These are phyloP conservation scores for Vitis labrusca DNA, from an alignment of 164 flowering plant species.

Conservation along the genomic window DNA sequence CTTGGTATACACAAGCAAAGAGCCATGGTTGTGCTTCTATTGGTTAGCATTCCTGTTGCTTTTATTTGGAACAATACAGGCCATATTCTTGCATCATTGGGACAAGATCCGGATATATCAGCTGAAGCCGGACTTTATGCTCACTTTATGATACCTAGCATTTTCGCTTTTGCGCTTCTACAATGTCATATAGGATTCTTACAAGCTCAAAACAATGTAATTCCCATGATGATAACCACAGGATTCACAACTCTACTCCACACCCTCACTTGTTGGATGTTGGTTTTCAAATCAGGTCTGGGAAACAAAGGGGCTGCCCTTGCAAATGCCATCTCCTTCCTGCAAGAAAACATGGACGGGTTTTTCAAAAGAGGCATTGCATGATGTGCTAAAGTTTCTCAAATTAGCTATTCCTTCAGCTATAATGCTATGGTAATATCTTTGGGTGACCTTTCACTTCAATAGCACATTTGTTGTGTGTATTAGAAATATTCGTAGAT, in stretches of 20 bases:
- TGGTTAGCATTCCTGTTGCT: conserved; percentile 22
- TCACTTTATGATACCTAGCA: conserved; percentile 20
- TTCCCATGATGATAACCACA: conserved; percentile 28
- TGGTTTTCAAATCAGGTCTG: conserved; percentile 26
- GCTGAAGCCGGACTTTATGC: conserved; percentile 23
- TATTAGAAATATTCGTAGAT: neutral
- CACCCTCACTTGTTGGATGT: conserved; percentile 20
- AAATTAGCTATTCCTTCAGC: conserved; percentile 45
- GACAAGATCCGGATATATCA: conserved; percentile 28
- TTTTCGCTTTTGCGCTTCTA: conserved; percentile 24
- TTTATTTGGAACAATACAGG: conserved; percentile 24
- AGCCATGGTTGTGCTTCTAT: conserved; percentile 34
- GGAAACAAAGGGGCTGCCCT: conserved; percentile 33
- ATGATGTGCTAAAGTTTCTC: conserved; percentile 18
- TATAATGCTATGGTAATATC: conserved; percentile 28
- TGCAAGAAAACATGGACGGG: conserved; percentile 36
- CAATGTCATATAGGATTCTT: conserved; percentile 26
- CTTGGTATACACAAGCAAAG: conserved; percentile 44
- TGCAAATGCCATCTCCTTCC: conserved; percentile 22
- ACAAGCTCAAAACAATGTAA: conserved; percentile 27
- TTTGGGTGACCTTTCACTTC: no score
- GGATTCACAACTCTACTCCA: conserved; percentile 21
- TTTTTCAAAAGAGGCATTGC: conserved; percentile 27
- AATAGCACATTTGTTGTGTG: conserved; percentile 10
- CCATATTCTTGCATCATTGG: conserved; percentile 12